Conservation (phyloP, 306 rosid genomes). For the Oxytropis ochrocephala region DNA sequence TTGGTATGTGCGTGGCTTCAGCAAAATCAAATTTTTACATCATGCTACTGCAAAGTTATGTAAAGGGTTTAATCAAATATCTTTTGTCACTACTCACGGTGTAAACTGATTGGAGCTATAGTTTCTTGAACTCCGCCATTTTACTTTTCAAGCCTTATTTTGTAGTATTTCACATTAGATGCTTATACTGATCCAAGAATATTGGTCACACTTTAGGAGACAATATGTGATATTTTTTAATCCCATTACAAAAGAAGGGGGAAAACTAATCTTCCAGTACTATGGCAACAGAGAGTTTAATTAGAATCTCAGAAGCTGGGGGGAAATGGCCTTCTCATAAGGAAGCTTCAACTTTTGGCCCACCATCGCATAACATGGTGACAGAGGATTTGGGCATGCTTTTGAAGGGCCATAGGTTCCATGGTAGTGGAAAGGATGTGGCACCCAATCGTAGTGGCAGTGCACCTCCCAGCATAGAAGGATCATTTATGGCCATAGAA, state of each 20-base stretch:
- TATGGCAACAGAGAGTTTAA: constrained; percentile 75
- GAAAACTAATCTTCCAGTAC: constrained; percentile 16
- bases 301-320: constrained; percentile 65
- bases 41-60: neutral
- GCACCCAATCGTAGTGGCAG: constrained; percentile 74
- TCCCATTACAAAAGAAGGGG: constrained; percentile 12
- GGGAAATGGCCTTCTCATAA: constrained; percentile 63
- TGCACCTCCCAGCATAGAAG: constrained; percentile 81
- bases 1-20: neutral
- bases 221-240: constrained; percentile 20
- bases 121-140: neutral
- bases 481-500: constrained; percentile 54
- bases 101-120: neutral
- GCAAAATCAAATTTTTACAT: neutral
- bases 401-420: constrained; percentile 47
- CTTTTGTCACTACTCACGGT: neutral
- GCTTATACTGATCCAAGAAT: constrained; percentile 1
- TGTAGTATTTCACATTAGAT: neutral
- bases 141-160: neutral
- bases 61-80: neutral
- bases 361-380: constrained; percentile 39
- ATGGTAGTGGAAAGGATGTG: constrained; percentile 35
- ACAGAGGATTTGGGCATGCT: constrained; percentile 57
- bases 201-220: constrained; percentile 21
- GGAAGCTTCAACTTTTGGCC: constrained; percentile 38